These are phyloP conservation scores for Ogataea pini DNA, from an alignment of 805 yeast species.

Conservation along the genomic window DNA sequence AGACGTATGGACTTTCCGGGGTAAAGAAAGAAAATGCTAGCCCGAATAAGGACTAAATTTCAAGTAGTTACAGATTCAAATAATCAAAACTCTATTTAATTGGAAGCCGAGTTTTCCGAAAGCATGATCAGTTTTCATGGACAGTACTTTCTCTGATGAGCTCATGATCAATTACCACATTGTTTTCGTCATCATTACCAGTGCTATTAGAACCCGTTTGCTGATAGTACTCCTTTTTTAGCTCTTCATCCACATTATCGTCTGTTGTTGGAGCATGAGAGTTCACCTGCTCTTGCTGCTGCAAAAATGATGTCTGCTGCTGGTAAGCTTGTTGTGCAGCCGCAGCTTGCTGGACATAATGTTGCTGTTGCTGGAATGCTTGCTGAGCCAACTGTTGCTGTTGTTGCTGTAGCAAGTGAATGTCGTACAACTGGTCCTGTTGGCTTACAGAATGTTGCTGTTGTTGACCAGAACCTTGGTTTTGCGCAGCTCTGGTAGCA, in stretches of 20 bases:
- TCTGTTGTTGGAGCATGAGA: constrained; percentile 14
- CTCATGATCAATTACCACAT: constrained; percentile 18
- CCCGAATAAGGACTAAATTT: too few relatives aligned
- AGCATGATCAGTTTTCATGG: constrained; percentile 1
- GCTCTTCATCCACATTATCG: constrained; percentile 27
- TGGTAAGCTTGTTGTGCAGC: constrained; percentile 6
- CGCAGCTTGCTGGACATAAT: constrained; percentile 8
- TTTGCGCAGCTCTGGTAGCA: constrained; percentile 28
- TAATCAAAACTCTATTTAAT: too few relatives aligned
- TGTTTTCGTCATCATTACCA: constrained; percentile 9
- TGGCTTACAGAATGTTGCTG: constrained; percentile 9
- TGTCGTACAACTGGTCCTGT: constrained; percentile 23
- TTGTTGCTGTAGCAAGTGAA: constrained; percentile 21
- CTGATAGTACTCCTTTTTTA: constrained; percentile 19
- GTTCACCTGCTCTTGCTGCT: constrained; percentile 1
- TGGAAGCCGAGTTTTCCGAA: too few relatives aligned
- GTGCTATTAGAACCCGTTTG: constrained; percentile 6
- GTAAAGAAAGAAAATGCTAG: too few relatives aligned
- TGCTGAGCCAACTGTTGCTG: constrained; percentile 22
- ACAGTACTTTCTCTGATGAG: constrained; percentile 14
- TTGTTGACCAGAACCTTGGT: constrained; percentile 14
- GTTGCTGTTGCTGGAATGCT: constrained; percentile 17
- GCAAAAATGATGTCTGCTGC: constrained; percentile 2
- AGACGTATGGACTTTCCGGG: too few relatives aligned
- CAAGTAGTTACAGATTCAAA: too few relatives aligned